These are phyloP conservation scores for Acer yangbiense DNA, from an alignment of 345 rosid genomes.

Conservation along the genomic window DNA sequence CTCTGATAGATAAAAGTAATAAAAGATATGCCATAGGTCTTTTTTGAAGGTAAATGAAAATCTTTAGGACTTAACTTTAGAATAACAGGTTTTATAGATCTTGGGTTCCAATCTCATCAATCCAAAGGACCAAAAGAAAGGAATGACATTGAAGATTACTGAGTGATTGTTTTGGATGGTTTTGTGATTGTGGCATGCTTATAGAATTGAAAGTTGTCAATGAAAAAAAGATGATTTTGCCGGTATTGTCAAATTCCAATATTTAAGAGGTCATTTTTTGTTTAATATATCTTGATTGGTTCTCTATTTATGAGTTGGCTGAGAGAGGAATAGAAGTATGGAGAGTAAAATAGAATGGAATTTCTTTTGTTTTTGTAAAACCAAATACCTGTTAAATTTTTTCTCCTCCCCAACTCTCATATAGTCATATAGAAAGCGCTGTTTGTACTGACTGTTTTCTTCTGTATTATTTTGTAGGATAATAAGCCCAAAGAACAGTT, in stretches of 20 bases:
- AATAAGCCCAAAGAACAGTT: slow-evolving; percentile 53
- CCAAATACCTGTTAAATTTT: background rate
- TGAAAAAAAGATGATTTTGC: background rate
- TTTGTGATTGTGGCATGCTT: background rate
- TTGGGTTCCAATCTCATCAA: background rate
- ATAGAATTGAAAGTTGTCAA: slow-evolving; percentile 1
- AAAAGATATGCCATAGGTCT: background rate
- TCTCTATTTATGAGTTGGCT: background rate
- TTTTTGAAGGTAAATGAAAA: background rate
- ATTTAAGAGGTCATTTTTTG: background rate
- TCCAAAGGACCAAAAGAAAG: slow-evolving; percentile 8
- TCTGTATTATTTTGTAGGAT: slow-evolving; percentile 49
- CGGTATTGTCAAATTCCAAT: background rate
- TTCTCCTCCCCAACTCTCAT: background rate
- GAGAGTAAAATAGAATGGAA: background rate
- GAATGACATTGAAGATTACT: background rate
- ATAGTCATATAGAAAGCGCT: background rate
- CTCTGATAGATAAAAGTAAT: background rate
- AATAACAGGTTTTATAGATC: background rate
- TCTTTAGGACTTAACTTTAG: background rate
- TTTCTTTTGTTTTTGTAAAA: background rate
- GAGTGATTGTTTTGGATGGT: background rate
- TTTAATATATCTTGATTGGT: background rate
- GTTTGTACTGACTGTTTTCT: background rate
- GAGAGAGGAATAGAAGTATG: background rate